Evolutionary conservation across 495 filamentous ascomycete species (phyloP), one percentile per base, ranked within the genome.

Genomic region (Podospora conica): DNA sequence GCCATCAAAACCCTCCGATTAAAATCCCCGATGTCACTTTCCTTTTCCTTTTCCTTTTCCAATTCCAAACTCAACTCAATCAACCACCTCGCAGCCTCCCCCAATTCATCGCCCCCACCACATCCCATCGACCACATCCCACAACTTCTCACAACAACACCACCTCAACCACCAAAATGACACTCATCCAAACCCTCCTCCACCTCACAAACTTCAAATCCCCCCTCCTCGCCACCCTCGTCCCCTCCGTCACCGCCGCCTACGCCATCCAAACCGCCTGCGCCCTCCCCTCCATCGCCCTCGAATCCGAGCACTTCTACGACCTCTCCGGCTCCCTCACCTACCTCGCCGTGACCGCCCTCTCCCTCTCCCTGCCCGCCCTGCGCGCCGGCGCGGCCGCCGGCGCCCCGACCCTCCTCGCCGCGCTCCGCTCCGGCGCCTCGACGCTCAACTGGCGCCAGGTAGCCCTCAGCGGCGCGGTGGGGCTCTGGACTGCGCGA

Each of bases 251-350:
- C 24, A 79, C 79, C 22, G 79, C 86, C 21, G 85, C 82, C 27
- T 86, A 82, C 61, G 80, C 80, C 3, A 75, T 86, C 58, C 84
- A 87, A 76, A 71, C 79, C 25, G 82, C 77, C 59, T 82, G 82
- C 29, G 88, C 84, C 8, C 68, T 88, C 9, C 87, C 87, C 6
- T 87, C 86, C 3, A 85, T 88, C 54, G 61, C 79, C 66, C 73
- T 76, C 54, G 81, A 84, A 69, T 81, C 82, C 12, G 86, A 89
- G 62, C 81, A 82, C 56, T 88, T 87, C 77, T 90, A 86, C 72
- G 88, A 90, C 69, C 76, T 85, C 61, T 88, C 85, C 1, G 87
- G 87, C 66, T 83, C 82, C 3, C 68, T 86, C 3, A 90, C 86
- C 9, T 88, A 86, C 70, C 74, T 90, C 27, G 77, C 82, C 53